Percentiles rank a stretch among this genome's conserved stretches.
phyloP scores from a whole-genome alignment of 495 filamentous ascomycete genomes.

The Trichoderma virens region DNA sequence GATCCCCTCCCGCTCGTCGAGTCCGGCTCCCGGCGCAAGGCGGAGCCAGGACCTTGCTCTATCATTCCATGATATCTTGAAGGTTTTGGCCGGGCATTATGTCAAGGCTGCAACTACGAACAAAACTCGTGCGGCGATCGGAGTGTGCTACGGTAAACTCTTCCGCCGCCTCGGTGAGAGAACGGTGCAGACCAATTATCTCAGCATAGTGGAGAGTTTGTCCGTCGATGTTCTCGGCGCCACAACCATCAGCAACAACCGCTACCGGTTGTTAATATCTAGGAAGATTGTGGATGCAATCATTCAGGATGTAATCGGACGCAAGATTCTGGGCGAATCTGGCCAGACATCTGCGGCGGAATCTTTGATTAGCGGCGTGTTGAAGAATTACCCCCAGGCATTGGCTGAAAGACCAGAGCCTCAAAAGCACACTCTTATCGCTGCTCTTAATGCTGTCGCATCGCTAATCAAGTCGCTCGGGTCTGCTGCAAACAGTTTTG shows the following conservation, averaged over 20 bases:
- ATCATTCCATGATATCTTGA: constrained; percentile 70
- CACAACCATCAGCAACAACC: constrained; percentile 68
- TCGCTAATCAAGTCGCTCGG: constrained; percentile 74
- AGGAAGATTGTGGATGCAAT: constrained; percentile 79
- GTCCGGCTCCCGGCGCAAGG: constrained; percentile 56
- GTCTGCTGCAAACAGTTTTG: constrained; percentile 66
- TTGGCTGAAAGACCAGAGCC: constrained; percentile 88
- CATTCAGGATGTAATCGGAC: constrained; percentile 75
- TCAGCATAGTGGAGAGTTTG: constrained; percentile 71
- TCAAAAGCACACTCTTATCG: constrained; percentile 74
- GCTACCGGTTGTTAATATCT: constrained; percentile 80
- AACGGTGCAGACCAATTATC: constrained; percentile 70
- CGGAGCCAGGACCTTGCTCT: constrained; percentile 65
- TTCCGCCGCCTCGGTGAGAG: constrained; percentile 66
- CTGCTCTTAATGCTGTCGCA: constrained; percentile 69
- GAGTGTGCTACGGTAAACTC: constrained; percentile 76
- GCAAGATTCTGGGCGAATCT: constrained; percentile 75
- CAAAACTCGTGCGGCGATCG: constrained; percentile 72
- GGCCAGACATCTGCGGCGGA: constrained; percentile 77
- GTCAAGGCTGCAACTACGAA: constrained; percentile 72
- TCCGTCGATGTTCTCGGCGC: constrained; percentile 72
- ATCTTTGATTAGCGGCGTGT: constrained; percentile 73
- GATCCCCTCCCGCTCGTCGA: constrained; percentile 63
- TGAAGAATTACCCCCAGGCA: constrained; percentile 92
- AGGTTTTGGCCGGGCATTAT: constrained; percentile 76